Percentiles rank a stretch among this genome's conserved stretches.
Conservation (phyloP, 306 rosid species). For the Cucurbita pepo region DNA sequence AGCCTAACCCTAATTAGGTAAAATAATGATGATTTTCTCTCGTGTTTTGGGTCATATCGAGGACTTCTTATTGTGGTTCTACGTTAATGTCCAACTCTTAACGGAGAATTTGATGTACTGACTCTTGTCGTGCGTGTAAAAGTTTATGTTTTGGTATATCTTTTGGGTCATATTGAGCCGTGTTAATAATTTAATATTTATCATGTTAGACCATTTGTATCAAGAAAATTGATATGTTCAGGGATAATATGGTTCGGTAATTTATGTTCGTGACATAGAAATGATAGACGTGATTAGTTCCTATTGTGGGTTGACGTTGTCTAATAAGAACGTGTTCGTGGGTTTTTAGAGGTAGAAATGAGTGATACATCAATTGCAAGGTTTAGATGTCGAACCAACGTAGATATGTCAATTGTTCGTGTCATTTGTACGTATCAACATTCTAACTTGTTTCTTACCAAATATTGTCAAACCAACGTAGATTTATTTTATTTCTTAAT, state of each 20-base stretch:
- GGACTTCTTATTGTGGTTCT: no score
- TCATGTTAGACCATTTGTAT: no score
- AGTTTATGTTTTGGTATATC: no score
- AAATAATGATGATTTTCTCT: background rate
- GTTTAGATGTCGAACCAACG: no score
- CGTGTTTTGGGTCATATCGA: background rate
- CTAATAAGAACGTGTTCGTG: background rate
- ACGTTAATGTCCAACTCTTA: background rate
- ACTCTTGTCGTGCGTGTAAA: no score
- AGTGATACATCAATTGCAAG: background rate
- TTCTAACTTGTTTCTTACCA: background rate
- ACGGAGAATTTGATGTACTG: no score
- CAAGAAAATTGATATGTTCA: no score
- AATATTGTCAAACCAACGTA: background rate
- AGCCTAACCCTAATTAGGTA: background rate
- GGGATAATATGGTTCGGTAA: background rate
- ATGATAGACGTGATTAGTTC: no score
- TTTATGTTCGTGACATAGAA: background rate
- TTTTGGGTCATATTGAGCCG: background rate
- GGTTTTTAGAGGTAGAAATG: background rate
- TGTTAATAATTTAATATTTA: no score
- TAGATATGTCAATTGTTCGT: no score
- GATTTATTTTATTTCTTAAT: no score
- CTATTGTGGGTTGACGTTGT: background rate
- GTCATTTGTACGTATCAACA: no score